Evolutionary conservation across 2,329 filamentous ascomycete species (phyloP).

Genomic region (Calonectria crousiana): DNA sequence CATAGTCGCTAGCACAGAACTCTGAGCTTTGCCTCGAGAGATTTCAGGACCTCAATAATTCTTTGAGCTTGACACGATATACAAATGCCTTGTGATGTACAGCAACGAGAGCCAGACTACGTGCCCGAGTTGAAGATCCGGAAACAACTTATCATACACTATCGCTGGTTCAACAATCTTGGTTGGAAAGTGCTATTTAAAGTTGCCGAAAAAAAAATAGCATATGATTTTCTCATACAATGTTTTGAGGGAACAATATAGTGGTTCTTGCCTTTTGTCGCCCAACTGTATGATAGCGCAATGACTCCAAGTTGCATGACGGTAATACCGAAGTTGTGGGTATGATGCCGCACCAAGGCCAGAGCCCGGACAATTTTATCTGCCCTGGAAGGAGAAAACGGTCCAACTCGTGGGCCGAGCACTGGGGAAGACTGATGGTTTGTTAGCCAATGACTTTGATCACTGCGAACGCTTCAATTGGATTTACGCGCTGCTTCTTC

Average conservation of each 20-base stretch:
- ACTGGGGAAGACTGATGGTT: constrained; percentile 2
- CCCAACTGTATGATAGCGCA: background rate
- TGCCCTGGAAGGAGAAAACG: background rate
- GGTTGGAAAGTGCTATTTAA: background rate
- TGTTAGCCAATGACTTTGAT: constrained; percentile 28
- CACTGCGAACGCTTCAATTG: background rate
- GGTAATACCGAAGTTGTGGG: constrained; percentile 1
- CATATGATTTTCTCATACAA: background rate
- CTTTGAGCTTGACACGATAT: background rate
- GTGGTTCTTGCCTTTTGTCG: background rate
- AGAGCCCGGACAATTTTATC: background rate
- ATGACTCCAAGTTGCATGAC: background rate
- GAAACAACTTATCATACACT: background rate
- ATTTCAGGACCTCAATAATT: constrained; percentile 10
- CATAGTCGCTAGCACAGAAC: constrained; percentile 18
- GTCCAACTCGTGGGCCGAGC: background rate
- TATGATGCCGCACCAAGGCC: background rate
- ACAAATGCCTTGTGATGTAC: background rate
- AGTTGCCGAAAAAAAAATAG: background rate
- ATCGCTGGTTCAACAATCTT: background rate
- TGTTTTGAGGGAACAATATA: background rate
- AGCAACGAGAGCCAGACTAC: background rate
- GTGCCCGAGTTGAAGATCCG: background rate
- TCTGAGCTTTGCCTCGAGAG: constrained; percentile 3
- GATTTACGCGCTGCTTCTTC: constrained; percentile 5